A percentile compares a stretch with the other conserved stretches of the same genome.
These are phyloP conservation scores for Pyrrhoderma noxium DNA, from an alignment of 1,284 basidiomycete species.

Conservation along the genomic window DNA sequence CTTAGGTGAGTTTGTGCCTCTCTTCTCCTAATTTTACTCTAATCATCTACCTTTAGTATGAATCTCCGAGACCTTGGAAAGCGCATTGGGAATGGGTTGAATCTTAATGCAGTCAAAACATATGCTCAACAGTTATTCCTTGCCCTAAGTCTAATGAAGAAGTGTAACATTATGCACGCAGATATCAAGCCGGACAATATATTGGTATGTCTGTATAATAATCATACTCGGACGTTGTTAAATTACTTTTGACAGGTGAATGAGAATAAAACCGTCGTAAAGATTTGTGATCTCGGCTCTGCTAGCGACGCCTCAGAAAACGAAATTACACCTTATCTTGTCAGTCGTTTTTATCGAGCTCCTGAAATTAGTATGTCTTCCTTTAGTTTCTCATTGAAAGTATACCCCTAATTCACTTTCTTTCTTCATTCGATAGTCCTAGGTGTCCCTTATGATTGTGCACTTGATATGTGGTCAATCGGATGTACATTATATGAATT, in stretches of 20 bases:
- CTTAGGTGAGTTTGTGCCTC: conserved; percentile 62
- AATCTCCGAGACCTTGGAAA: conserved; percentile 97
- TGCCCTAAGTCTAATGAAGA: conserved; percentile 77
- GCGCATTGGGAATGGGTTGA: conserved; percentile 97
- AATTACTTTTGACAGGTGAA: conserved; percentile 59
- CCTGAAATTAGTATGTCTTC: conserved; percentile 89
- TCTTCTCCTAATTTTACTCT: conserved; percentile 3
- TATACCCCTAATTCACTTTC: conserved; percentile 15
- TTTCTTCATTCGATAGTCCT: conserved; percentile 78
- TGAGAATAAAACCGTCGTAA: conserved; percentile 89
- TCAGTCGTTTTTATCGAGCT: conserved; percentile 96
- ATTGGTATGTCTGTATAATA: conserved; percentile 46
- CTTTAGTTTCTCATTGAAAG: neutral
- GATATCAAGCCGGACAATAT: conserved; percentile 99
- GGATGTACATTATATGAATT: conserved; percentile 98
- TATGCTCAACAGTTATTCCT: conserved; percentile 97
- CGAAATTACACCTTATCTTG: conserved; percentile 97
- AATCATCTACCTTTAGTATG: conserved; percentile 63
- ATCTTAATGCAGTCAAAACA: conserved; percentile 93
- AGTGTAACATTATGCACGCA: conserved; percentile 93
- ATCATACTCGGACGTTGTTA: conserved; percentile 10
- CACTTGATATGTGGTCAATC: conserved; percentile 95
- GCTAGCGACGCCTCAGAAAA: conserved; percentile 91
- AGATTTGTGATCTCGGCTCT: conserved; percentile 95
- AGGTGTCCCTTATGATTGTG: conserved; percentile 89